phyloP scores from a whole-genome alignment of 2,329 filamentous ascomycete species.

The Aureobasidium sp. region DNA sequence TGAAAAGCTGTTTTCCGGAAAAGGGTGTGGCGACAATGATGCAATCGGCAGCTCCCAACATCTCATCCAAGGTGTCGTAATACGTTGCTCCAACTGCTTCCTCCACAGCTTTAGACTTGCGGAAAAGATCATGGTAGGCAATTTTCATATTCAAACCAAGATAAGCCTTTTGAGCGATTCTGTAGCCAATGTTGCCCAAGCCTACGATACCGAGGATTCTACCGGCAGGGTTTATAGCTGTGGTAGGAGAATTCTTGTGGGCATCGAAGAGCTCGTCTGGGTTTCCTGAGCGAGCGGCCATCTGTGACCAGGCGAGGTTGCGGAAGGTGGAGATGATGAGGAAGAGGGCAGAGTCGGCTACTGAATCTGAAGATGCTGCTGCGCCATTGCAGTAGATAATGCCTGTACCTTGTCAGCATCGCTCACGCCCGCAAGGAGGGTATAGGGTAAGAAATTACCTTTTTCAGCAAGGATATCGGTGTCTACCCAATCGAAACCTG shows the following conservation, averaged over 20 bases:
- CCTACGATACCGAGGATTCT: constrained; percentile 61
- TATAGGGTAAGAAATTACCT: neutral
- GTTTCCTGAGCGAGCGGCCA: constrained; percentile 45
- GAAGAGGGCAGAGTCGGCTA: constrained; percentile 64
- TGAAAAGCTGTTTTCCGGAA: constrained; percentile 44
- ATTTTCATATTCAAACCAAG: constrained; percentile 61
- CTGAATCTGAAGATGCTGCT: constrained; percentile 62
- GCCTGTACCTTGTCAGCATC: constrained; percentile 29
- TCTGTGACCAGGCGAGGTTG: constrained; percentile 56
- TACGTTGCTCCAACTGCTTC: constrained; percentile 46
- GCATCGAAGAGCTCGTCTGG: constrained; percentile 48
- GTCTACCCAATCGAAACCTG: constrained; percentile 59
- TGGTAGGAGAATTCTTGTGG: constrained; percentile 52
- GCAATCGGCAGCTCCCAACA: constrained; percentile 51
- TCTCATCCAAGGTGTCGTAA: constrained; percentile 44
- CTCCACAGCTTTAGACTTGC: constrained; percentile 42
- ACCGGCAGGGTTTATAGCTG: constrained; percentile 56
- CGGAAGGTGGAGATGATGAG: constrained; percentile 65
- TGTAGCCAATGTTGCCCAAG: constrained; percentile 49
- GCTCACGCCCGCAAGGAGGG: too few relatives aligned
- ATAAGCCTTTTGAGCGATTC: constrained; percentile 52
- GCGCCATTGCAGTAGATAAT: constrained; percentile 69
- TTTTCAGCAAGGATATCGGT: constrained; percentile 52
- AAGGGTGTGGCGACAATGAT: constrained; percentile 56
- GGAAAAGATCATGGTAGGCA: constrained; percentile 53